phyloP scores from a whole-genome alignment of 2,329 filamentous ascomycete genomes.

The Phaeosphaeriaceae sp. region DNA sequence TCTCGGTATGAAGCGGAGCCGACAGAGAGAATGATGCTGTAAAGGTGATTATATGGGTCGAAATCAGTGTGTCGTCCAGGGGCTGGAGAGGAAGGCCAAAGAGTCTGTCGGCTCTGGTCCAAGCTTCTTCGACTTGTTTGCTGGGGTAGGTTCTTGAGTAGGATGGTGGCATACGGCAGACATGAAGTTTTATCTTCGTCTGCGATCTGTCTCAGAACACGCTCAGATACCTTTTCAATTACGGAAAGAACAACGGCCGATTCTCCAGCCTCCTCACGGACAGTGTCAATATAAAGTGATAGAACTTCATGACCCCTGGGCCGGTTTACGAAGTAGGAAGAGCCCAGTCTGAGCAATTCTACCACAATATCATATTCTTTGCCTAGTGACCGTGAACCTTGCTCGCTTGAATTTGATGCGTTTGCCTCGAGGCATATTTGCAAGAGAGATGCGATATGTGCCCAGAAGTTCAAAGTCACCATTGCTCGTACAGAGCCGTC shows the following conservation, averaged over 20 bases:
- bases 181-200: slow-evolving; percentile 26
- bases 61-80: slow-evolving; percentile 45
- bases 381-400: slow-evolving; percentile 56
- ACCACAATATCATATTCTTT: slow-evolving; percentile 74
- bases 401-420: slow-evolving; percentile 28
- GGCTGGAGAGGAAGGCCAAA: slow-evolving; percentile 65
- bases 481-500: slow-evolving; percentile 22
- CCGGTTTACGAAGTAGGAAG: slow-evolving; percentile 35
- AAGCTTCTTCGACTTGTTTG: slow-evolving; percentile 56
- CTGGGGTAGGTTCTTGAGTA: slow-evolving; percentile 45
- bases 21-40: slow-evolving; percentile 63
- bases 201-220: slow-evolving; percentile 22
- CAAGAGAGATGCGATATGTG: slow-evolving; percentile 26
- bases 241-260: slow-evolving; percentile 69
- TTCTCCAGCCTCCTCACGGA: slow-evolving; percentile 68
- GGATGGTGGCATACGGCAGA: slow-evolving; percentile 42
- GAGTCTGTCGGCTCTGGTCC: slow-evolving; percentile 67
- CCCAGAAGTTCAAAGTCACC: slow-evolving; percentile 39
- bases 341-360: slow-evolving; percentile 70
- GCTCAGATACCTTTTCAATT: slow-evolving; percentile 72
- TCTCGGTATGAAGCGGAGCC: slow-evolving; percentile 63
- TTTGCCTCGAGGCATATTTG: slow-evolving; percentile 32
- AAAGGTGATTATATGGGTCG: slow-evolving; percentile 71
- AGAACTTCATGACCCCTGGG: slow-evolving; percentile 56
- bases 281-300: slow-evolving; percentile 61